phyloP scores from a whole-genome alignment of 305 asterid species.

The Fraxinus greggii region DNA sequence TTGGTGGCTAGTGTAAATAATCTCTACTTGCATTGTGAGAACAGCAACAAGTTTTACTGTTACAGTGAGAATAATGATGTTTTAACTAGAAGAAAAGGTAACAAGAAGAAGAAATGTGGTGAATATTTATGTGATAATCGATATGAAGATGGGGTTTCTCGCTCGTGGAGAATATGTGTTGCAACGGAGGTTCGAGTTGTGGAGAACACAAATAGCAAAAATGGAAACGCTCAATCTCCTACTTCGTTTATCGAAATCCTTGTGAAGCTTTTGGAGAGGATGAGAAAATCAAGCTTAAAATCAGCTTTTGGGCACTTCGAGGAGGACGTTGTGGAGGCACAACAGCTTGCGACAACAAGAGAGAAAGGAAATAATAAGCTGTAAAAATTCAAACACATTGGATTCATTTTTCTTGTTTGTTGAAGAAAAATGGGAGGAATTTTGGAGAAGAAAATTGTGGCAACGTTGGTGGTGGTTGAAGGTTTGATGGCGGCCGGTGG shows the following conservation, averaged over 20 bases:
- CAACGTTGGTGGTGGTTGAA: no score
- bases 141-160: constrained; percentile 40
- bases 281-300: no score
- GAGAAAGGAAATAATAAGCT: no score
- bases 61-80: constrained; percentile 16
- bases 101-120: constrained; percentile 20
- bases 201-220: constrained; percentile 36
- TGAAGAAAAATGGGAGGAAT: no score
- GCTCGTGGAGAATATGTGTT: constrained; percentile 48
- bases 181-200: constrained; percentile 51
- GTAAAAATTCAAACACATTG: no score
- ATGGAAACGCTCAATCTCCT: constrained; percentile 35
- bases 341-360: no score
- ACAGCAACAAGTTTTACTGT: constrained; percentile 23
- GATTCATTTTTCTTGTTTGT: no score
- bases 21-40: constrained; percentile 19
- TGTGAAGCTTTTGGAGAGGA: constrained; percentile 18
- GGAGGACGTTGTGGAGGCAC: no score
- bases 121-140: constrained; percentile 24
- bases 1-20: constrained; percentile 38
- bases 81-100: constrained; percentile 16
- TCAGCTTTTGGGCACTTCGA: no score
- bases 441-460: no score
- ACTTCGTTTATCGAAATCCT: constrained; percentile 62
- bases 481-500: no score